A percentile compares a stretch with the other conserved stretches of the same genome.
phyloP scores from a whole-genome alignment of 345 rosid genomes.

The Syzygium aqueum region DNA sequence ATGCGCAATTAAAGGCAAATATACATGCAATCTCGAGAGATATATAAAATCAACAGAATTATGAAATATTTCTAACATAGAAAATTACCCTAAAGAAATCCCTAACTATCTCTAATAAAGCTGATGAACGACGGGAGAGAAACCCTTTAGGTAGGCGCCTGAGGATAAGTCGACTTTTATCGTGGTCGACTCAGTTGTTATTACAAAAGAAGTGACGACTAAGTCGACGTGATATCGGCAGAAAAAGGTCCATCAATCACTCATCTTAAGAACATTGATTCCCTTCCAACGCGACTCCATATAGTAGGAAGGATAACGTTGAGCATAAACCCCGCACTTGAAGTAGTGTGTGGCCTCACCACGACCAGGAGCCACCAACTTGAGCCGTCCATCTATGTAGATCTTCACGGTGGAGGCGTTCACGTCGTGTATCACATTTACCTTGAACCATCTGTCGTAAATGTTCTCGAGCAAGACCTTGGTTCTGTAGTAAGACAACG shows the following conservation, averaged over 20 bases:
- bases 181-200: background rate
- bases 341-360: background rate
- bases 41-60: too few species aligned
- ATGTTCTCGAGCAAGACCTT: background rate
- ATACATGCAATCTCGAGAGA: too few species aligned
- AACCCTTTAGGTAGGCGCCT: background rate
- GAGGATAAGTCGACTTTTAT: background rate
- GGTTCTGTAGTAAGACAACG: background rate
- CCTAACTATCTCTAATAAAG: background rate
- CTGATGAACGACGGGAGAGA: background rate
- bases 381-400: background rate
- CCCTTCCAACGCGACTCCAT: background rate
- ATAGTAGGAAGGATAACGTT: background rate
- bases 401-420: background rate
- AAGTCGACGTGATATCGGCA: background rate
- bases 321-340: background rate
- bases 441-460: background rate
- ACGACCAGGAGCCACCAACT: background rate
- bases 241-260: background rate
- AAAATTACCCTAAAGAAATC: too few species aligned
- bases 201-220: background rate
- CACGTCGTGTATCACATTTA: background rate
- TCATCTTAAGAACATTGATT: background rate
- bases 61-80: too few species aligned
- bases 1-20: too few species aligned